Base-by-base conservation (phyloP, 2,329 filamentous ascomycete genomes). In the Incumbomyces delicatus region DNA sequence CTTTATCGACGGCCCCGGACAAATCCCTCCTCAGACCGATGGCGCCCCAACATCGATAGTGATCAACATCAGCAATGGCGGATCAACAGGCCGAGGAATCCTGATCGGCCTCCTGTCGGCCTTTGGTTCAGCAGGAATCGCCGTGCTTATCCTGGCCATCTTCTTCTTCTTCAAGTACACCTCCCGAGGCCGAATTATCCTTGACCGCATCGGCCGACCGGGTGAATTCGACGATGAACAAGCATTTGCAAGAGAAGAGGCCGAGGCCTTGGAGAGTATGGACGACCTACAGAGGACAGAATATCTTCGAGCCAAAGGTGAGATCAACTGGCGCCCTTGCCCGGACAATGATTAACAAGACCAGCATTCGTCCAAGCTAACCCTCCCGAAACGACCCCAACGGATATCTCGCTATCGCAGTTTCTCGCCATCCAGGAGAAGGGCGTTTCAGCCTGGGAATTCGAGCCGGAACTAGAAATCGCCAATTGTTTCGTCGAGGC, bases 341-440 rank as follows among this genome's bases (percentile, higher is more conserved):
- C 42, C 40, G 37, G n/a, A 34, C 12, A 31, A 2, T 49, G 17
- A 27, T 50, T 55, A 60, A 54, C 51, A 53, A 37, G 34, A 30
- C 36, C 57, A 98, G 92, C 90, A 29, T 98, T 95, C 62, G 81
- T 95, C 52, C 83, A 92, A 64, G 87, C 83, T 47, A 95, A 96
- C 62, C 92, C 90, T 2, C 88, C 92, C 54, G 92, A 98, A 66
- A 96, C 92, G 6, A 72, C 90, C 49, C 88, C 92, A 60, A 96
- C 92, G 56, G 92, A 98, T 63, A 98, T 98, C 54, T 96, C 92
- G 17, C 71, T 98, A 53, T 96, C 92, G 31, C 92, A 98, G 64
- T 96, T 95, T 64, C 77, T 98, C 49, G 92, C 92, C 35, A 98
- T 98, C 56, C 92, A 98, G 70, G 92, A 98, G 71, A 98, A 98